Evolutionary conservation across 1,139 yeast species (phyloP), one percentile per base, ranked within the genome.

Genomic region (Saccharomycopsis hybrid): DNA sequence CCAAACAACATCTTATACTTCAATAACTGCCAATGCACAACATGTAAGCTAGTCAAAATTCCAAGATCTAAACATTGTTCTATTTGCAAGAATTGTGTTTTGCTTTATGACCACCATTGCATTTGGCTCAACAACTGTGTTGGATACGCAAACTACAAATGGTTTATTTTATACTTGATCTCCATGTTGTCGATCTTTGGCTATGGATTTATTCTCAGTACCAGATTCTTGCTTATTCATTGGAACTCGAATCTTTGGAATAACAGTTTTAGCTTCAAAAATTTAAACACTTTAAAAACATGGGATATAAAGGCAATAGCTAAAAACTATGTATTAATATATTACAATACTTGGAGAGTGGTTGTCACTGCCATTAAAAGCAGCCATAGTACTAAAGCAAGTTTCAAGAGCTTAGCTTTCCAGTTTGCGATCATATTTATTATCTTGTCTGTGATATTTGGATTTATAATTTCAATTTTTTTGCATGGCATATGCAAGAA

Each of bases 121-220:
- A 66, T 88, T n/a, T 92, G 97, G 96, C 68, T 90, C 53, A 90
- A 90, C 66, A 89, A 86, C 61, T 92, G 97, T 65, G 77, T 92
- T 33, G 97, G 97, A 0, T 74, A 74, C 59, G 72, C 77, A 47
- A 92, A 92, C 61, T 85, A 80, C 65, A 69, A 76, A 43, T 86
- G 81, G 75, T 92, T 92, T 61, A 59, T 85, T 48, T 55, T 67
- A 5, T 90, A 83, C 59, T 66, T 92, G 43, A 37, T 73, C 0
- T 68, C 80, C 36, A 83, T 86, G 55, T 63, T 76, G 38, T 63
- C 74, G 55, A 71, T 84, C 42, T 68, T 88, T 55, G 58, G 67
- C 1, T 85, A 87, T 62, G 97, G 95, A 0, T 74, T 76, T 0
- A 62, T 61, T 39, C 56, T 82, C 62, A 50, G 47, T 58, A 11